phyloP scores from a whole-genome alignment of 2,329 filamentous ascomycete genomes.

The Botrytis galanthina region DNA sequence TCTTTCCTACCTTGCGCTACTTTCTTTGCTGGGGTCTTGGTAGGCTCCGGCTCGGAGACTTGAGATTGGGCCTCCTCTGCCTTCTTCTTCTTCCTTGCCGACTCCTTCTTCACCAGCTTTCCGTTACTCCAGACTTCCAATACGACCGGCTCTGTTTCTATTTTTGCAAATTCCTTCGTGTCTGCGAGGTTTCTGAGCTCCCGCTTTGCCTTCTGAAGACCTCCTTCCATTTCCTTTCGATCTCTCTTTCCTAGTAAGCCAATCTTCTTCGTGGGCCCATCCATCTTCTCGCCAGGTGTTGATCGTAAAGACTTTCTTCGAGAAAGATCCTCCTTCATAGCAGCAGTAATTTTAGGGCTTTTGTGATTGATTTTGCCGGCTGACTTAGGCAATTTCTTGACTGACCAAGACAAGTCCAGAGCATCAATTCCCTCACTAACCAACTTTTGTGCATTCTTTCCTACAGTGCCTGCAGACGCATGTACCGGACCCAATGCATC shows the following conservation, averaged over 20 bases:
- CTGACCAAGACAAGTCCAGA: slow-evolving; percentile 47
- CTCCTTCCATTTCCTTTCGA: slow-evolving; percentile 50
- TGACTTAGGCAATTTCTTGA: slow-evolving; percentile 41
- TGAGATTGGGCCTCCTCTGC: slow-evolving; percentile 34
- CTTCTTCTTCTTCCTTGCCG: slow-evolving; percentile 40
- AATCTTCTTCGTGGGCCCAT: slow-evolving; percentile 47
- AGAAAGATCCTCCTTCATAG: slow-evolving; percentile 34
- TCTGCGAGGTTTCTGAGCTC: slow-evolving; percentile 60
- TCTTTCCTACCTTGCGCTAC: slow-evolving; percentile 33
- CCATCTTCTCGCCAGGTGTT: slow-evolving; percentile 43
- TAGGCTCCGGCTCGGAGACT: slow-evolving; percentile 1
- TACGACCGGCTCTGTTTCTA: slow-evolving; percentile 56
- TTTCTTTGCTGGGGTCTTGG: slow-evolving; percentile 17
- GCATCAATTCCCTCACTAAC: slow-evolving; percentile 47
- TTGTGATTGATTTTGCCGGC: slow-evolving; percentile 32
- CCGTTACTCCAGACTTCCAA: slow-evolving; percentile 65
- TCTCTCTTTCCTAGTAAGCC: slow-evolving; percentile 60
- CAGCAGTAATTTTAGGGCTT: slow-evolving; percentile 36
- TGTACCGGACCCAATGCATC: slow-evolving; percentile 37
- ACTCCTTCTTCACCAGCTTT: slow-evolving; percentile 51
- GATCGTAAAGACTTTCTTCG: slow-evolving; percentile 44
- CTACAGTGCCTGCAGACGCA: slow-evolving; percentile 29
- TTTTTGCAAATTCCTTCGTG: slow-evolving; percentile 59
- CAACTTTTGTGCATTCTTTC: slow-evolving; percentile 34
- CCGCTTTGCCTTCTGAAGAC: slow-evolving; percentile 48